Evolutionary conservation across 2,329 filamentous ascomycete genomes (phyloP).

Genomic region (Monilinia aucupariae): DNA sequence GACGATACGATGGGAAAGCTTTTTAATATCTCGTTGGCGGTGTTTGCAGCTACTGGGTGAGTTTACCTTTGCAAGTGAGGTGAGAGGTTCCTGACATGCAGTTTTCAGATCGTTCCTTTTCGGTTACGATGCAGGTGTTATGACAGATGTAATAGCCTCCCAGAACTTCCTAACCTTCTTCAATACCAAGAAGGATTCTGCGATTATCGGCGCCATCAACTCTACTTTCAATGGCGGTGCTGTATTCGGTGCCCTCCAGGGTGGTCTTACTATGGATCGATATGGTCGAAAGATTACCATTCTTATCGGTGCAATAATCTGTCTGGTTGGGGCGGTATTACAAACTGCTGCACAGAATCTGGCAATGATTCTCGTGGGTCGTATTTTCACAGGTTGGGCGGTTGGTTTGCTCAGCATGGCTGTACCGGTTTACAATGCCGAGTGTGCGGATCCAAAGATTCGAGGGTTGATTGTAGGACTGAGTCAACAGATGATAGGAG

Average conservation of each 20-base stretch:
- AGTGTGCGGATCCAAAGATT: conserved; percentile 58
- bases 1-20: conserved; percentile 37
- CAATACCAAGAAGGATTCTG: conserved; percentile 35
- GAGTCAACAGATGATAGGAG: conserved; percentile 61
- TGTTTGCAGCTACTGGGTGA: conserved; percentile 40
- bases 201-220: conserved; percentile 50
- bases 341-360: conserved; percentile 53
- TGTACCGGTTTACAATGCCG: conserved; percentile 60
- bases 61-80: neutral
- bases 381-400: conserved; percentile 51
- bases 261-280: conserved; percentile 50
- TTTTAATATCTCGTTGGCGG: conserved; percentile 40
- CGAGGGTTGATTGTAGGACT: conserved; percentile 55
- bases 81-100: conserved; percentile 8
- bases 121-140: conserved; percentile 36
- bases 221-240: conserved; percentile 59
- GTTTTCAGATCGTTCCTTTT: conserved; percentile 38
- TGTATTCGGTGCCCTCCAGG: conserved; percentile 39
- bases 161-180: conserved; percentile 30
- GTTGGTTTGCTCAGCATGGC: conserved; percentile 60
- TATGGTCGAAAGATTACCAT: conserved; percentile 56
- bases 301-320: conserved; percentile 50
- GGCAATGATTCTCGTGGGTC: conserved; percentile 52
- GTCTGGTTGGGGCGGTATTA: conserved; percentile 54
- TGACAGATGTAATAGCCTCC: conserved; percentile 33